Evolutionary conservation across 352 stramenopile genomes (phyloP).

Genomic region (Thraustotheca clavata): DNA sequence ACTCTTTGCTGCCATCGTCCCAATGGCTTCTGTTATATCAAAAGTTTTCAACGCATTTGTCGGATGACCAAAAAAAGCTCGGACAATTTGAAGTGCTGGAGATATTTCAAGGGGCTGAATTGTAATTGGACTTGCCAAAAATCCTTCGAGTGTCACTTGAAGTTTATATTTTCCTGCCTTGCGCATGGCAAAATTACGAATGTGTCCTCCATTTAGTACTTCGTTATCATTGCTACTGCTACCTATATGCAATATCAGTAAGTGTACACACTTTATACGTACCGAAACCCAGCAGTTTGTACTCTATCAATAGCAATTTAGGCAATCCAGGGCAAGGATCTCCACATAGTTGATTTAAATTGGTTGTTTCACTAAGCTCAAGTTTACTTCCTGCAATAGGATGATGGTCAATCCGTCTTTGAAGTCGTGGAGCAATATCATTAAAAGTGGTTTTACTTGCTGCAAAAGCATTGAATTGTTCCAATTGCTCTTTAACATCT

Average conservation of each 20-base stretch:
- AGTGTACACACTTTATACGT: neutral
- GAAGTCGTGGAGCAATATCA: neutral
- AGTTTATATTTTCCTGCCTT: neutral
- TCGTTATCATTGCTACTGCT: constrained; percentile 10
- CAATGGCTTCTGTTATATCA: constrained; percentile 12
- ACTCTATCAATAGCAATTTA: constrained; percentile 7
- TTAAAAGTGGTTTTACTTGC: neutral
- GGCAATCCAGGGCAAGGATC: constrained; percentile 11
- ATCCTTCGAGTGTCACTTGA: constrained; percentile 5
- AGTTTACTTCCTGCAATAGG: neutral
- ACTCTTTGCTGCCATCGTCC: constrained; percentile 9
- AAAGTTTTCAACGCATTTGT: constrained; percentile 19
- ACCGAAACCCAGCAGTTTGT: constrained; percentile 10
- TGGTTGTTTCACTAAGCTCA: neutral
- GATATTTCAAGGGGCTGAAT: constrained; percentile 3
- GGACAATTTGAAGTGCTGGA: neutral
- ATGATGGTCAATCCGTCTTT: neutral
- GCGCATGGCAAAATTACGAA: constrained; percentile 12
- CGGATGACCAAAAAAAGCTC: constrained; percentile 20
- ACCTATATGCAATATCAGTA: neutral
- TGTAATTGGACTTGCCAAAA: neutral
- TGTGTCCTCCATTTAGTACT: constrained; percentile 6
- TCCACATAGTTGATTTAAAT: constrained; percentile 10
- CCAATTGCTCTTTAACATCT: neutral
- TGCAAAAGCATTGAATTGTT: neutral